Conservation (phyloP, 768 basidiomycete genomes). For the Lactarius sanguifluus region DNA sequence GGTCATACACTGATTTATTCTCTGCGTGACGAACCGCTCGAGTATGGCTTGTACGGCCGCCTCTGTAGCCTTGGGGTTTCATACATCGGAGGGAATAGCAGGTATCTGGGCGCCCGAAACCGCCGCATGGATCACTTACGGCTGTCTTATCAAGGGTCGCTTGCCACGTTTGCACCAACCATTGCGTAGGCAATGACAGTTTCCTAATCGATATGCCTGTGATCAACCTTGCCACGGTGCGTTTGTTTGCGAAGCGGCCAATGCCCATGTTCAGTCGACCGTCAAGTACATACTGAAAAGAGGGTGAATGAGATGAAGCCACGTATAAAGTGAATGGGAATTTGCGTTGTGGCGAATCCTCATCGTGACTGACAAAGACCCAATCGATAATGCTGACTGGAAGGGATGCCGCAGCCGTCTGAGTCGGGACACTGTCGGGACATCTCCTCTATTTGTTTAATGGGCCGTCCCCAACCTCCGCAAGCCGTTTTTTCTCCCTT, state of each 20-base stretch:
- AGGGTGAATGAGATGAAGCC: neutral
- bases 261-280: neutral
- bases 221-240: conserved; percentile 26
- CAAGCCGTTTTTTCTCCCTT: too few relatives aligned
- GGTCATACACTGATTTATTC: too few relatives aligned
- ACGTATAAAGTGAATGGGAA: neutral
- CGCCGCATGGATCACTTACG: neutral
- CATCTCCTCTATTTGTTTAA: too few relatives aligned
- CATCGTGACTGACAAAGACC: neutral
- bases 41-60: too few relatives aligned
- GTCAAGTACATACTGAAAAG: neutral
- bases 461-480: too few relatives aligned
- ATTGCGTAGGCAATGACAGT: conserved; percentile 20
- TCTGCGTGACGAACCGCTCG: too few relatives aligned
- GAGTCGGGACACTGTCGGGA: too few relatives aligned
- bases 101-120: neutral
- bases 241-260: conserved; percentile 4
- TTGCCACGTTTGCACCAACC: conserved; percentile 17
- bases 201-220: conserved; percentile 27
- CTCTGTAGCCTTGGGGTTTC: too few relatives aligned
- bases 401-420: neutral
- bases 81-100: too few relatives aligned
- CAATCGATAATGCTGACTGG: too few relatives aligned
- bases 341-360: neutral
- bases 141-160: conserved; percentile 25